Conservation (phyloP, 1,284 basidiomycete genomes). For the Athelia sp. region DNA sequence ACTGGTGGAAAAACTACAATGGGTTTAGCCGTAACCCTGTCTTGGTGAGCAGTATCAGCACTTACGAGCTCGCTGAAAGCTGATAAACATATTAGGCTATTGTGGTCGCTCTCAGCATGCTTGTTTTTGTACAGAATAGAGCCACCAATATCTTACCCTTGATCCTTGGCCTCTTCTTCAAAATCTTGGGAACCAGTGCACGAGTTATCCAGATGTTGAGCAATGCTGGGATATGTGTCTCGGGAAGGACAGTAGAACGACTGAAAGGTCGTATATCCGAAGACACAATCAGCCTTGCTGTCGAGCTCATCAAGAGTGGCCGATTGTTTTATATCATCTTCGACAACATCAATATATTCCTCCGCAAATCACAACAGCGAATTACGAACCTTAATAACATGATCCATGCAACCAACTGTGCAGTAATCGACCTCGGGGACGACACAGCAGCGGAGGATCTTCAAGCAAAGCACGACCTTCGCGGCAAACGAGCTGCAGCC, state of each 20-base stretch:
- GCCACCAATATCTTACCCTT: not conserved
- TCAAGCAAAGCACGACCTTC: not conserved
- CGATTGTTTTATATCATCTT: constrained; percentile 18
- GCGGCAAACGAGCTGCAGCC: constrained; percentile 4
- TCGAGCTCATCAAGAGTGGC: constrained; percentile 13
- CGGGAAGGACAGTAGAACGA: constrained; percentile 16
- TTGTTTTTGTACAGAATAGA: not conserved
- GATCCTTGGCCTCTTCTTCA: not conserved
- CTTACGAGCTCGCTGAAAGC: not conserved
- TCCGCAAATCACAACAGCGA: constrained; percentile 20
- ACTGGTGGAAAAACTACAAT: not conserved
- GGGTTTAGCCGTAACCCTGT: not conserved
- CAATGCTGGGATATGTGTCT: constrained; percentile 9
- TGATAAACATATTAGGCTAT: not conserved
- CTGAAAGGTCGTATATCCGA: constrained; percentile 19
- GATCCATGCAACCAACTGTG: constrained; percentile 9
- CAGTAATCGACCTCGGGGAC: constrained; percentile 3
- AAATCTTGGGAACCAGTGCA: constrained; percentile 1
- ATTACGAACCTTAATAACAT: constrained; percentile 11
- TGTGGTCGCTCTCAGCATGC: not conserved
- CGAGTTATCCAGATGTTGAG: constrained; percentile 6
- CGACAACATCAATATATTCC: constrained; percentile 27
- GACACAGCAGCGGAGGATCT: constrained; percentile 1
- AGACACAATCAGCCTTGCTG: constrained; percentile 14
- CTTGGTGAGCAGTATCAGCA: not conserved